Conservation (phyloP, 441 rosid genomes). For the Populus trichocarpa region DNA sequence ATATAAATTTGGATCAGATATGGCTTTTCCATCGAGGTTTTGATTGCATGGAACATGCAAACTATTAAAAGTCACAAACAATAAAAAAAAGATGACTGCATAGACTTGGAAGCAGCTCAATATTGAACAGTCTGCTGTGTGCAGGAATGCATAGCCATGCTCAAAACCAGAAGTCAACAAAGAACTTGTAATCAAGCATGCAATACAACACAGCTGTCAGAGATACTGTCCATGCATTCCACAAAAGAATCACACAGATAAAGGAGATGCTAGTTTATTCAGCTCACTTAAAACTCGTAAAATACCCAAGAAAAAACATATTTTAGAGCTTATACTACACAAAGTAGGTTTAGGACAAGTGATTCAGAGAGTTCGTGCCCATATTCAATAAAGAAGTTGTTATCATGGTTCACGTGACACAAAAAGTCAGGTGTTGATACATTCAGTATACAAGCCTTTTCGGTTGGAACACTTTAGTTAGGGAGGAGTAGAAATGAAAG, state of each 20-base stretch:
- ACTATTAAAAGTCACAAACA: background rate
- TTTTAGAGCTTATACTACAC: background rate
- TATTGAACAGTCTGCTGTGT: background rate
- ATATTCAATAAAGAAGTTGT: too few species aligned
- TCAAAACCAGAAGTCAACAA: background rate
- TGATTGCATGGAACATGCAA: background rate
- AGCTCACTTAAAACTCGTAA: too few species aligned
- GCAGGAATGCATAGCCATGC: background rate
- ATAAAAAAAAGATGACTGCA: background rate
- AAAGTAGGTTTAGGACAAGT: background rate
- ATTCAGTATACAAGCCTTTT: background rate
- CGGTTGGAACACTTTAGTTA: too few species aligned
- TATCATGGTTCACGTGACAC: background rate
- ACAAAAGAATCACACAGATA: background rate
- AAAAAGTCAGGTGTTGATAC: background rate
- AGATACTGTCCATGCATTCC: background rate
- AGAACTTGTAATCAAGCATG: background rate
- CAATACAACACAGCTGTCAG: background rate
- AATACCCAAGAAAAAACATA: background rate
- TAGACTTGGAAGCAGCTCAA: background rate
- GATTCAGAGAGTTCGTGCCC: background rate
- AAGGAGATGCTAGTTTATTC: background rate
- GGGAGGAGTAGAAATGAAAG: too few species aligned
- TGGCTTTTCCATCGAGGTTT: background rate
- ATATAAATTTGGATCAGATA: slow-evolving; percentile 1